These are phyloP conservation scores for Cutaneotrichosporon sp. DNA, from an alignment of 1,284 basidiomycete species.

Conservation along the genomic window DNA sequence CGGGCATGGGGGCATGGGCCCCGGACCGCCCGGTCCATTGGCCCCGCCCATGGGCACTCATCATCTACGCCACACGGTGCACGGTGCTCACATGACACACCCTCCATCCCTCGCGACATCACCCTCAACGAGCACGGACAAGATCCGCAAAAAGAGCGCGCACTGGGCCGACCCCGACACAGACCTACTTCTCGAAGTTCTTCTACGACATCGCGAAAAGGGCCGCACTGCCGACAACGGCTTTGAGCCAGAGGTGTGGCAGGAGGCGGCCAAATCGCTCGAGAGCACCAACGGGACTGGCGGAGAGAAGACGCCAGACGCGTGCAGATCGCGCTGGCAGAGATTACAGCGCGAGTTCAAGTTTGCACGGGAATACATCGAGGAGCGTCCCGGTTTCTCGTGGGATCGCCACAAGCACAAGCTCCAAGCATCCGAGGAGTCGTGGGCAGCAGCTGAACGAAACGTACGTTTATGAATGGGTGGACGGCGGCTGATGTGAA, in stretches of 20 bases:
- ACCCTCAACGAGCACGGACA: slow-evolving; percentile 4
- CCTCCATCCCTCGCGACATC: slow-evolving; percentile 5
- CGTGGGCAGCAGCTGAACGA: slow-evolving; percentile 39
- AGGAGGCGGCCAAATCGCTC: slow-evolving; percentile 33
- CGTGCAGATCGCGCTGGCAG: slow-evolving; percentile 49
- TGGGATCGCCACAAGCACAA: slow-evolving; percentile 35
- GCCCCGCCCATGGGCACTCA: not conserved
- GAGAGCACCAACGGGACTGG: slow-evolving; percentile 35
- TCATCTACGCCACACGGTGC: not conserved
- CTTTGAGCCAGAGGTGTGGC: slow-evolving; percentile 49
- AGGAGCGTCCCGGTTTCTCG: slow-evolving; percentile 33
- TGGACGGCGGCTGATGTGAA: slow-evolving; percentile 9
- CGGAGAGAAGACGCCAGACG: slow-evolving; percentile 47
- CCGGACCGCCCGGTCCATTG: slow-evolving; percentile 10
- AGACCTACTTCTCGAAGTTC: slow-evolving; percentile 32
- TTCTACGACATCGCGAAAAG: slow-evolving; percentile 37
- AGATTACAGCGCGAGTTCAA: slow-evolving; percentile 46
- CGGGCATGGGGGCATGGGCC: slow-evolving; percentile 8
- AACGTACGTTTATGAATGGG: slow-evolving; percentile 12
- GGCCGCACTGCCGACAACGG: slow-evolving; percentile 47
- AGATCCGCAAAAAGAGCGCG: slow-evolving; percentile 39
- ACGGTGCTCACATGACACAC: slow-evolving; percentile 2
- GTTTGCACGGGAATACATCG: slow-evolving; percentile 38
- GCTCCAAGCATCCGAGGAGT: slow-evolving; percentile 32
- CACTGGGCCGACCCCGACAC: slow-evolving; percentile 48